A percentile compares a stretch with the other conserved stretches of the same genome.
Conservation (phyloP, 148 eudicot species). For the Suaeda aralocaspica region DNA sequence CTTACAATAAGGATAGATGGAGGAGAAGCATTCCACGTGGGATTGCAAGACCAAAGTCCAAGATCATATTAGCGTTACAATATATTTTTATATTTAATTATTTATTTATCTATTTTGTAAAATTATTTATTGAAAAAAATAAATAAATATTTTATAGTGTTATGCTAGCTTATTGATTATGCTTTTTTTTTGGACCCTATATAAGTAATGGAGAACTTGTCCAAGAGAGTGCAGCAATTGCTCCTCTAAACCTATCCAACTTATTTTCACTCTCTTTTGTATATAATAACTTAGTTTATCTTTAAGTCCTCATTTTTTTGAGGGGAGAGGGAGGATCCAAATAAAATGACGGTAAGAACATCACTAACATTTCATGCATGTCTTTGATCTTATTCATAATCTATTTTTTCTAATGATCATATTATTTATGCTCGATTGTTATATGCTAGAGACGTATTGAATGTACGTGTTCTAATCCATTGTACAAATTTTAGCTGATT, state of each 20-base stretch:
- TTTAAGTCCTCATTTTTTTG: background rate
- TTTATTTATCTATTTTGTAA: background rate
- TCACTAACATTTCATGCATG: background rate
- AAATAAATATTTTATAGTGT: too few relatives aligned
- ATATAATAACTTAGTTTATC: background rate
- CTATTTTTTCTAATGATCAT: too few relatives aligned
- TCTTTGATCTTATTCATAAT: too few relatives aligned
- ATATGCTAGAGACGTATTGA: too few relatives aligned
- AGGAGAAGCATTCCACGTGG: slow-evolving; percentile 31
- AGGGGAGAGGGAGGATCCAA: slow-evolving; percentile 8
- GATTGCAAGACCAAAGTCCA: slow-evolving; percentile 21
- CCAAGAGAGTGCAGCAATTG: slow-evolving; percentile 30
- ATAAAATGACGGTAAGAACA: slow-evolving; percentile 30
- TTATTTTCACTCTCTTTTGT: slow-evolving; percentile 15
- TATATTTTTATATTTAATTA: background rate
- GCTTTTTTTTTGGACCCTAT: slow-evolving; percentile 21
- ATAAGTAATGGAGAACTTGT: slow-evolving; percentile 14
- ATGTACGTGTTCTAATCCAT: too few relatives aligned
- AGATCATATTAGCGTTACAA: background rate
- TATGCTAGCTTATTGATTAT: background rate
- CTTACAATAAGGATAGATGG: slow-evolving; percentile 36
- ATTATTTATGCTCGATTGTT: too few relatives aligned
- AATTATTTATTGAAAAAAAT: too few relatives aligned
- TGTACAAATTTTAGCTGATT: too few relatives aligned
- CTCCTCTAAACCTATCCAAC: slow-evolving; percentile 19